Percentiles rank a stretch among this genome's conserved stretches.
Conservation (phyloP, 2,329 filamentous ascomycete genomes). For the Aureobasidium sp. region DNA sequence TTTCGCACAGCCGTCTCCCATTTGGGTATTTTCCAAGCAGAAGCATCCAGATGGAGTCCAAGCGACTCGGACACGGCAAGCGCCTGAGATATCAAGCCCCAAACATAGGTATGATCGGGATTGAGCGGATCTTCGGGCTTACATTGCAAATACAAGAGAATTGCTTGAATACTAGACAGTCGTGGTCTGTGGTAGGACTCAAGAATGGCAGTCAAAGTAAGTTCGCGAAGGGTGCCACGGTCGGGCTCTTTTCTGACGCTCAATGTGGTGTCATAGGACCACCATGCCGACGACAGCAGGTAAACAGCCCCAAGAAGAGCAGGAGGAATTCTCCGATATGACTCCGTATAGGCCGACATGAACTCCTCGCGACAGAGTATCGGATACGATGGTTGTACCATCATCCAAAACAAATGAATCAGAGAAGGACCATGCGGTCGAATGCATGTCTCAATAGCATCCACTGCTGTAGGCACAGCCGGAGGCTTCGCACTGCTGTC, state of each 20-base stretch:
- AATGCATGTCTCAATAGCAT: background rate
- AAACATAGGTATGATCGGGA: too few relatives aligned
- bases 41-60: too few relatives aligned
- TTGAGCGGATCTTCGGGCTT: too few relatives aligned
- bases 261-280: background rate
- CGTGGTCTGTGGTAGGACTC: too few relatives aligned
- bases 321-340: background rate
- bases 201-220: background rate
- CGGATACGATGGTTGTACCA: background rate
- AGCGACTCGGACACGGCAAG: too few relatives aligned
- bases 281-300: background rate
- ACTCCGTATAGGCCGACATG: background rate
- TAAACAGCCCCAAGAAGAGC: background rate
- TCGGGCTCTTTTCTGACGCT: background rate
- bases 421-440: background rate
- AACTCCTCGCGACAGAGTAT: background rate
- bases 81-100: too few relatives aligned
- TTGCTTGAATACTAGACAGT: too few relatives aligned
- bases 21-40: too few relatives aligned
- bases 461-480: background rate
- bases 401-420: background rate
- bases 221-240: background rate
- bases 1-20: too few relatives aligned
- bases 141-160: too few relatives aligned
- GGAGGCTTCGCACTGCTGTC: background rate